Evolutionary conservation across 805 yeast species (phyloP).

Genomic region (Cyberlindnera mrakii): DNA sequence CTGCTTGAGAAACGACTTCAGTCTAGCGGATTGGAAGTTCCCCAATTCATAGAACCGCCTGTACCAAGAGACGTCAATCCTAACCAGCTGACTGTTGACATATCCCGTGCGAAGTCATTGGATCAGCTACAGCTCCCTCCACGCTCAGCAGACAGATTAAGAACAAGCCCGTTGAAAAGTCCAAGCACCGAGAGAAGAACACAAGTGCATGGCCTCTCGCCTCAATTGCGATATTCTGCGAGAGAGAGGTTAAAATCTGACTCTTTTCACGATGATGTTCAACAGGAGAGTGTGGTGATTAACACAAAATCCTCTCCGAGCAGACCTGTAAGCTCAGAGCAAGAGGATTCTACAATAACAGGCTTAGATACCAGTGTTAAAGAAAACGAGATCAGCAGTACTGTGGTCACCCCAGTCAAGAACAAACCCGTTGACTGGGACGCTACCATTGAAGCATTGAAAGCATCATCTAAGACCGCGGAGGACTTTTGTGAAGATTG

Average conservation of each 20-base stretch:
- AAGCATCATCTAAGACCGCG: slow-evolving; percentile 1
- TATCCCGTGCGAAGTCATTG: not conserved
- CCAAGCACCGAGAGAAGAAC: not conserved
- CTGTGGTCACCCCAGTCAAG: too few relatives aligned
- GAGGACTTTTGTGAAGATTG: not conserved
- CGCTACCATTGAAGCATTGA: slow-evolving; percentile 18
- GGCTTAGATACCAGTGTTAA: too few relatives aligned
- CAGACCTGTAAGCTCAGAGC: too few relatives aligned
- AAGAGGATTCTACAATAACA: too few relatives aligned
- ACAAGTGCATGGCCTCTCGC: not conserved
- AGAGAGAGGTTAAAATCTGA: not conserved
- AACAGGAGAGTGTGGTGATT: not conserved
- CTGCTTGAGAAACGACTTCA: slow-evolving; percentile 9
- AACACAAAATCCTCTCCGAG: not conserved
- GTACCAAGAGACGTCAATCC: slow-evolving; percentile 5
- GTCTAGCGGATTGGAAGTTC: slow-evolving; percentile 8
- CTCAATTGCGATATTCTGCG: not conserved
- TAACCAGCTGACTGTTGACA: slow-evolving; percentile 2
- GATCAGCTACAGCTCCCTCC: slow-evolving; percentile 28
- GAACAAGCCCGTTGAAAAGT: slow-evolving; percentile 4
- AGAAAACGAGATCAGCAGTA: too few relatives aligned
- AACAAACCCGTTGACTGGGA: slow-evolving; percentile 16
- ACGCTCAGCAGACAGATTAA: slow-evolving; percentile 32
- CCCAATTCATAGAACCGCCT: slow-evolving; percentile 8
- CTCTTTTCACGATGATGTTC: not conserved